Evolutionary conservation across 2,329 filamentous ascomycete genomes (phyloP).

Genomic region (Cladosporium sp.): DNA sequence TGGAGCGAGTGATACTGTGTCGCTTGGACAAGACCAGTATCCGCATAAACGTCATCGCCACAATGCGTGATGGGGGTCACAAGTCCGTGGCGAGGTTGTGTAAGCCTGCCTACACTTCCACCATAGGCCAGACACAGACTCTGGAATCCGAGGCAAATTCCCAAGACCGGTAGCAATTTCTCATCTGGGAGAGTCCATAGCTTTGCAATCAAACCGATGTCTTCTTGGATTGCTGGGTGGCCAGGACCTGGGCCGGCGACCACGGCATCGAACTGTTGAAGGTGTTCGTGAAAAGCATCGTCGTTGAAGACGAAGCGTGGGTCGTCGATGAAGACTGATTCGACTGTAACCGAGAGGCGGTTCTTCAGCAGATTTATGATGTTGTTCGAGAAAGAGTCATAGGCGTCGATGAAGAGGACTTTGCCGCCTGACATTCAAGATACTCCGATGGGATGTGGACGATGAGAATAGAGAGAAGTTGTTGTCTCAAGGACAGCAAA

Average conservation of each 20-base stretch:
- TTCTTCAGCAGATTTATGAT: slow-evolving; percentile 79
- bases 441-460: not conserved
- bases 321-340: slow-evolving; percentile 67
- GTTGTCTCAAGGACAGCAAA: slow-evolving; percentile 1
- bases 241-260: slow-evolving; percentile 91
- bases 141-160: slow-evolving; percentile 88
- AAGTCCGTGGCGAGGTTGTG: slow-evolving; percentile 79
- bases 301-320: slow-evolving; percentile 37
- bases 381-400: slow-evolving; percentile 96
- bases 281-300: slow-evolving; percentile 45
- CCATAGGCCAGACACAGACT: slow-evolving; percentile 71
- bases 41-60: slow-evolving; percentile 64
- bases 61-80: slow-evolving; percentile 66
- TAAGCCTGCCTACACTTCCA: slow-evolving; percentile 64
- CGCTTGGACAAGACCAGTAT: slow-evolving; percentile 61
- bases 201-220: slow-evolving; percentile 77
- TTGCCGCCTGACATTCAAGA: slow-evolving; percentile 30
- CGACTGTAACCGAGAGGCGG: slow-evolving; percentile 57
- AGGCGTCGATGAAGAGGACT: slow-evolving; percentile 87
- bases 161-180: slow-evolving; percentile 72
- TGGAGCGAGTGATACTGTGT: slow-evolving; percentile 74
- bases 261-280: slow-evolving; percentile 72
- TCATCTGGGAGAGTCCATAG: slow-evolving; percentile 69
- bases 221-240: slow-evolving; percentile 67
- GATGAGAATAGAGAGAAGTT: too few relatives aligned